phyloP scores from a whole-genome alignment of 768 basidiomycete genomes.

The Phylloporus sp. region DNA sequence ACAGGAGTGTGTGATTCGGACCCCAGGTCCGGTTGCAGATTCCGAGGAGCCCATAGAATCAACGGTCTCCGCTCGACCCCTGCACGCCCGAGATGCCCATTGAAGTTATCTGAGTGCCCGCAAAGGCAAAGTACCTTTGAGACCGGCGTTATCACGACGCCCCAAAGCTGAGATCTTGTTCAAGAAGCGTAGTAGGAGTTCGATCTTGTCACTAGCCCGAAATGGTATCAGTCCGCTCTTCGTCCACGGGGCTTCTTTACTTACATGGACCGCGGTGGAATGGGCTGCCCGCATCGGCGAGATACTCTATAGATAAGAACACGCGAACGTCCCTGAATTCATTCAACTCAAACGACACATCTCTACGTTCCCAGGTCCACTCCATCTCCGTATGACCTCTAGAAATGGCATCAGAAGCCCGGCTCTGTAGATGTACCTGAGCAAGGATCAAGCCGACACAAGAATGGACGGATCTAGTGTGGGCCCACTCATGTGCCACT shows the following conservation, averaged over 20 bases:
- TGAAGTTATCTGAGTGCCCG: too few relatives aligned
- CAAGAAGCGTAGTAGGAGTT: too few relatives aligned
- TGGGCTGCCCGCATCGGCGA: not conserved
- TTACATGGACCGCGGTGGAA: constrained; percentile 1
- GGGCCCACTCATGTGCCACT: not conserved
- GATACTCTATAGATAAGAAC: not conserved
- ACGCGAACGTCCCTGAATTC: not conserved
- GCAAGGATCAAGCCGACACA: not conserved
- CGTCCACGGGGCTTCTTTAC: not conserved
- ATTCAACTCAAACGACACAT: not conserved
- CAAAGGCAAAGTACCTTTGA: not conserved
- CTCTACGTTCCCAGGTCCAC: not conserved
- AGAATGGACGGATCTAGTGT: not conserved
- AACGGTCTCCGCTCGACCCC: not conserved
- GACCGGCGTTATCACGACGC: not conserved
- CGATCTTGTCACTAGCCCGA: not conserved
- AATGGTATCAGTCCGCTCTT: not conserved
- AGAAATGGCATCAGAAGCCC: not conserved
- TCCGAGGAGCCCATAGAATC: not conserved
- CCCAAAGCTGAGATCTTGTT: too few relatives aligned
- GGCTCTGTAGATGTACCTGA: not conserved
- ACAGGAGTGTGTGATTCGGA: not conserved
- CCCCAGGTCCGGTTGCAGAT: not conserved
- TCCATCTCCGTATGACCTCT: constrained; percentile 4
- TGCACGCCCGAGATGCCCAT: not conserved